These are phyloP conservation scores for Yamadazyma spencermartinsiae DNA, from an alignment of 1,139 yeast genomes.

Conservation along the genomic window DNA sequence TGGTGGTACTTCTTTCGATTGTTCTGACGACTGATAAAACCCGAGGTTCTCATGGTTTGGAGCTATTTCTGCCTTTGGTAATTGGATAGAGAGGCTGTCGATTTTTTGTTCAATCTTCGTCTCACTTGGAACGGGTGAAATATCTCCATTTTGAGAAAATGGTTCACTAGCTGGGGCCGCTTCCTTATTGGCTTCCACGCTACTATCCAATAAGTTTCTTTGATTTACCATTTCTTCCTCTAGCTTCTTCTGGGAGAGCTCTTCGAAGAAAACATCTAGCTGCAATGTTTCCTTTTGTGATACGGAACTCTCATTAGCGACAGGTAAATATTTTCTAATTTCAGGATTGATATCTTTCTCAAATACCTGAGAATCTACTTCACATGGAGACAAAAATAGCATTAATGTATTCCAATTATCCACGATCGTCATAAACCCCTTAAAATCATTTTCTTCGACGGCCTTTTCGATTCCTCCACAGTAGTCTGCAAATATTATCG, in stretches of 20 bases:
- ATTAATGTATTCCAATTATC: conserved; percentile 47
- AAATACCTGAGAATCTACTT: conserved; percentile 8
- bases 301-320: neutral
- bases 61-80: too few species aligned
- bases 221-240: neutral
- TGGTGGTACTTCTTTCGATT: neutral
- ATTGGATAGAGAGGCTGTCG: too few species aligned
- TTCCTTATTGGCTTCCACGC: too few species aligned
- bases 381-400: conserved; percentile 34
- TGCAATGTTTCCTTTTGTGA: conserved; percentile 22
- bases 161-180: too few species aligned
- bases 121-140: too few species aligned
- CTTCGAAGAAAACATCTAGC: conserved; percentile 27
- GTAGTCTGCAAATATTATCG: conserved; percentile 34
- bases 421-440: conserved; percentile 34
- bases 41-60: too few species aligned
- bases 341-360: conserved; percentile 34
- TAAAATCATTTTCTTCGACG: conserved; percentile 35
- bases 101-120: too few species aligned
- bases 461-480: conserved; percentile 32
- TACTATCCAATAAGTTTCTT: too few species aligned
- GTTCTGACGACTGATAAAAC: too few species aligned
- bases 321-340: conserved; percentile 25
- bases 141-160: too few species aligned
- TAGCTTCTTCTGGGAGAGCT: conserved; percentile 14